Conservation (phyloP, 2,329 filamentous ascomycete species). For the Cytospora mali region DNA sequence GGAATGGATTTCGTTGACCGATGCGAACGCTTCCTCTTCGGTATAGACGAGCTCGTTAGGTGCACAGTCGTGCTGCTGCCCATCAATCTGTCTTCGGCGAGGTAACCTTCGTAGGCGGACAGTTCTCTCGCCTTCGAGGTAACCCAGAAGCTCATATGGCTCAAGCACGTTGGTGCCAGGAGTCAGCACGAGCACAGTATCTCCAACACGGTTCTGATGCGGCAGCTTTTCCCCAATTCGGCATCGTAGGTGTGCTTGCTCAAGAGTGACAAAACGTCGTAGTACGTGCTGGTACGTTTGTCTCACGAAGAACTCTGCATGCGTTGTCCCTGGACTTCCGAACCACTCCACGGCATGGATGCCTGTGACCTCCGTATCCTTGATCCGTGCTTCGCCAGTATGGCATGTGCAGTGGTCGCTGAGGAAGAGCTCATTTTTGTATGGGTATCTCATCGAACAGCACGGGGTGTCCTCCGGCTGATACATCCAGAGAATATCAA, state of each 20-base stretch:
- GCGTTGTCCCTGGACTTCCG: constrained; percentile 47
- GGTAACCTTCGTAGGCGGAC: constrained; percentile 55
- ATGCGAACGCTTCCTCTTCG: constrained; percentile 44
- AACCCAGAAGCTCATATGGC: constrained; percentile 59
- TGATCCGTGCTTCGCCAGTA: constrained; percentile 47
- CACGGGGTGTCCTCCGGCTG: constrained; percentile 71
- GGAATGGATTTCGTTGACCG: constrained; percentile 48
- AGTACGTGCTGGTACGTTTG: constrained; percentile 67
- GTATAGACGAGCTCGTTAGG: constrained; percentile 65
- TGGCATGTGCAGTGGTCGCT: constrained; percentile 75
- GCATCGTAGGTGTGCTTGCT: constrained; percentile 58
- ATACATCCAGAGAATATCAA: constrained; percentile 77
- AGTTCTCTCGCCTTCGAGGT: constrained; percentile 34
- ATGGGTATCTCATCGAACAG: constrained; percentile 67
- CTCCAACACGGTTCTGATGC: constrained; percentile 50
- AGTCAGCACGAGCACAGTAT: constrained; percentile 58
- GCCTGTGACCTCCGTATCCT: constrained; percentile 57
- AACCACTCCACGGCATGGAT: constrained; percentile 63
- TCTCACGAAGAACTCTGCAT: constrained; percentile 65
- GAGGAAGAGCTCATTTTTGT: constrained; percentile 73
- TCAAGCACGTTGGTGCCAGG: constrained; percentile 50
- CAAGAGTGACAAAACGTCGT: constrained; percentile 63
- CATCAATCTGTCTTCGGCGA: constrained; percentile 49
- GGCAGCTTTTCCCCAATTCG: constrained; percentile 36
- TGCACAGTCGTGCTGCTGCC: constrained; percentile 33